Percentiles rank a stretch among this genome's conserved stretches.
These are phyloP conservation scores for Pontederia paniculata DNA, from an alignment of 176 grass and related monocot genomes.

Conservation along the genomic window DNA sequence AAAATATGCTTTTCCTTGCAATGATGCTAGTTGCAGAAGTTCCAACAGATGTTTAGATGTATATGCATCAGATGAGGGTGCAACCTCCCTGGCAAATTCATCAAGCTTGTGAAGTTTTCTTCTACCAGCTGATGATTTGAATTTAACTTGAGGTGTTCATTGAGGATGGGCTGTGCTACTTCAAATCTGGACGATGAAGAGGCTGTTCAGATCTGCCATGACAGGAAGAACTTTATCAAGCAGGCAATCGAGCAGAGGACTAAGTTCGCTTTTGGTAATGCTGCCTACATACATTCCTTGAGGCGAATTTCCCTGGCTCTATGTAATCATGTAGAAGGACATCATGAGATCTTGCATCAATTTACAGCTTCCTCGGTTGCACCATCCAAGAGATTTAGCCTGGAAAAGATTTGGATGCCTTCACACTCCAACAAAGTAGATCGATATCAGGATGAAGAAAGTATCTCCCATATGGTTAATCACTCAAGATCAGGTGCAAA, in stretches of 20 bases:
- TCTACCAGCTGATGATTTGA: not conserved
- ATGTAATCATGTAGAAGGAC: slow-evolving; percentile 43
- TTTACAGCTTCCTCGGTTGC: slow-evolving; percentile 24
- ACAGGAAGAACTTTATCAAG: slow-evolving; percentile 68
- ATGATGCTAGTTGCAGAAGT: no score
- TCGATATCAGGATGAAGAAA: slow-evolving; percentile 9
- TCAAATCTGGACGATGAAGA: slow-evolving; percentile 69
- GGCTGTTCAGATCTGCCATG: slow-evolving; percentile 51
- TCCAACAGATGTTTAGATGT: no score
- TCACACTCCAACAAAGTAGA: not conserved
- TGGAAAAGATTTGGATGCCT: slow-evolving; percentile 31
- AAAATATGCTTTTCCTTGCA: no score
- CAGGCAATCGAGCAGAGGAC: slow-evolving; percentile 58
- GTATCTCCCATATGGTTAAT: slow-evolving; percentile 40
- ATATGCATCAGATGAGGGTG: no score
- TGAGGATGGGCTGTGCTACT: slow-evolving; percentile 71
- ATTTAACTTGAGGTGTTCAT: slow-evolving; percentile 13
- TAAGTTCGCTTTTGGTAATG: slow-evolving; percentile 49
- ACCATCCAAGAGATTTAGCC: slow-evolving; percentile 31
- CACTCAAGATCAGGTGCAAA: slow-evolving; percentile 51
- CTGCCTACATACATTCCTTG: slow-evolving; percentile 58
- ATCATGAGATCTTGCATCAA: slow-evolving; percentile 35
- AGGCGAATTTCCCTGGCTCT: slow-evolving; percentile 51
- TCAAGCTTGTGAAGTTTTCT: no score
- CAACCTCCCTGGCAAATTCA: no score